These are phyloP conservation scores for Dothistroma septosporum DNA, from an alignment of 2,329 filamentous ascomycete species.

Conservation along the genomic window DNA sequence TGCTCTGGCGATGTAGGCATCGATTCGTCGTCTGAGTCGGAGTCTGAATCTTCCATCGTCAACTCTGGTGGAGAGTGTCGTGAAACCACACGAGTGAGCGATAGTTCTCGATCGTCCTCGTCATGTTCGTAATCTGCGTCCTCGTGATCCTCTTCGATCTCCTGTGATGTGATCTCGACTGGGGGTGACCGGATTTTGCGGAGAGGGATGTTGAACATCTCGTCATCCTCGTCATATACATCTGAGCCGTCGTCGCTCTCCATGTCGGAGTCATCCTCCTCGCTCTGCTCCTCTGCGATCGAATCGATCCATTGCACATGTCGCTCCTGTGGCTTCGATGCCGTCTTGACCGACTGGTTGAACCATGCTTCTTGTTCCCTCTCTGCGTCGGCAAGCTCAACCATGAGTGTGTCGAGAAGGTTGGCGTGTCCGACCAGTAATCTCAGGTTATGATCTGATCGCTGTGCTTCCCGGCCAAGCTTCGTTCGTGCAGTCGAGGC, in stretches of 20 bases:
- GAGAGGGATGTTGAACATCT: constrained; percentile 37
- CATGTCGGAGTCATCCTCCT: constrained; percentile 53
- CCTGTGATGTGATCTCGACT: constrained; percentile 42
- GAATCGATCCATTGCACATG: constrained; percentile 86
- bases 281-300: constrained; percentile 70
- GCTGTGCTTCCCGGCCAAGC: constrained; percentile 87
- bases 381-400: constrained; percentile 86
- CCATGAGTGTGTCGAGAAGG: constrained; percentile 92
- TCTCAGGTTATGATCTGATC: constrained; percentile 88
- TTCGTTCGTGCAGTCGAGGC: constrained; percentile 95
- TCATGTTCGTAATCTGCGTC: constrained; percentile 45
- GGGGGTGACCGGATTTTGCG: constrained; percentile 40
- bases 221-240: constrained; percentile 50
- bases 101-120: constrained; percentile 42
- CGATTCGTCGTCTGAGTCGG: constrained; percentile 45
- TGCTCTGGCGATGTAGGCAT: constrained; percentile 46
- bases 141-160: constrained; percentile 39
- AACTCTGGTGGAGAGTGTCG: constrained; percentile 48
- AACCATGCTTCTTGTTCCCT: constrained; percentile 96
- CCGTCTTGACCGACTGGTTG: constrained; percentile 86
- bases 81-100: constrained; percentile 43
- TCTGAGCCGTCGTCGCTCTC: constrained; percentile 51
- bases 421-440: constrained; percentile 97
- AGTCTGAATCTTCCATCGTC: constrained; percentile 42
- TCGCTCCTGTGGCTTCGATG: constrained; percentile 59